A percentile compares a stretch with the other conserved stretches of the same genome.
Conservation (phyloP, 768 basidiomycete genomes). For the Xerocomellus dryophilus region DNA sequence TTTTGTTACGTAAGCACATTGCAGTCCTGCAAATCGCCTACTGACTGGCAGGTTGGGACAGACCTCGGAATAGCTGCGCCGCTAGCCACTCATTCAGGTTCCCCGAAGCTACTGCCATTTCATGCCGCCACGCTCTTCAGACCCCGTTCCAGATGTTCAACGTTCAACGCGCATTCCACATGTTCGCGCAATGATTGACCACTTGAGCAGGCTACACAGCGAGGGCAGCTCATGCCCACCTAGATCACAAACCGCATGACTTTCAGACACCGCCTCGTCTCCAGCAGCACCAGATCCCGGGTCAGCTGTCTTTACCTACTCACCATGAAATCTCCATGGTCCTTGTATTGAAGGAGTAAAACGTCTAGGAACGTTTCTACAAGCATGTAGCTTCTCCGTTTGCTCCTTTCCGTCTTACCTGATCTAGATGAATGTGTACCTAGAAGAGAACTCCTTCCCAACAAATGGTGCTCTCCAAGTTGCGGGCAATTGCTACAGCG, state of each 20-base stretch:
- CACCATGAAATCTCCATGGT: slow-evolving; percentile 3
- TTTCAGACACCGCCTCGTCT: slow-evolving; percentile 19
- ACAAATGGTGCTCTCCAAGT: slow-evolving; percentile 8
- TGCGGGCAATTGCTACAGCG: slow-evolving; percentile 16
- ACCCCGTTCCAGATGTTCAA: slow-evolving; percentile 31
- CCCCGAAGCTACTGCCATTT: slow-evolving; percentile 18
- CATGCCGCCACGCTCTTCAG: slow-evolving; percentile 22
- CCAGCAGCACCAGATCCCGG: slow-evolving; percentile 9
- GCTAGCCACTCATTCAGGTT: slow-evolving; percentile 9
- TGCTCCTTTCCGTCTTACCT: background rate
- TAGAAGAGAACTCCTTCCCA: background rate
- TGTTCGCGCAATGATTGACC: slow-evolving; percentile 30
- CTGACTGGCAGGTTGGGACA: background rate
- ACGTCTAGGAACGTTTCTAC: slow-evolving; percentile 1
- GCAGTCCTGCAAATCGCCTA: background rate
- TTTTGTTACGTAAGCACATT: slow-evolving; percentile 16
- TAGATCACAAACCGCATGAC: slow-evolving; percentile 21
- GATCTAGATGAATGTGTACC: background rate
- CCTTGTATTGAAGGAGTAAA: background rate
- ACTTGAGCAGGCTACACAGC: slow-evolving; percentile 24
- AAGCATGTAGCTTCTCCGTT: slow-evolving; percentile 1
- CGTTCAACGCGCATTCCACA: slow-evolving; percentile 35
- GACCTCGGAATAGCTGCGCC: slow-evolving; percentile 9
- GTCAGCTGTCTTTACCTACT: slow-evolving; percentile 1
- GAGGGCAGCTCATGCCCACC: slow-evolving; percentile 24